These are phyloP conservation scores for Pleurotus platypus DNA, from an alignment of 768 basidiomycete species.

Conservation along the genomic window DNA sequence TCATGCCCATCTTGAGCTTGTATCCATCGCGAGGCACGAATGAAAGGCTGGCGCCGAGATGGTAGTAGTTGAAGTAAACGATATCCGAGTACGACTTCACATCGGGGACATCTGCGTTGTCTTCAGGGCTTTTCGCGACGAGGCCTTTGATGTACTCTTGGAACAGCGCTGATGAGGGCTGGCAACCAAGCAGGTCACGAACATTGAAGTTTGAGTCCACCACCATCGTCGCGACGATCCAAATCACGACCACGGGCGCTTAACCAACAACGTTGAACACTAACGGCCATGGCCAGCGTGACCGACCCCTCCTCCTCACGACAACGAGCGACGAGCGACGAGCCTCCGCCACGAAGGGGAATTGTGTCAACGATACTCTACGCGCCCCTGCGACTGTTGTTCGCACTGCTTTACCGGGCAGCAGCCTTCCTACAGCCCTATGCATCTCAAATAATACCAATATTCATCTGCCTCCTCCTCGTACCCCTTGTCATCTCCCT, in stretches of 20 bases:
- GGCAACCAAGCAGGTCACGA: constrained; percentile 44
- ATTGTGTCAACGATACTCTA: background rate
- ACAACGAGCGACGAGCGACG: background rate
- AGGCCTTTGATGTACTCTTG: constrained; percentile 38
- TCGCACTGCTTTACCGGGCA: constrained; percentile 18
- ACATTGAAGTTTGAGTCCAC: constrained; percentile 7
- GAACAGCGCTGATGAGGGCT: constrained; percentile 45
- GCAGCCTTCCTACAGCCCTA: constrained; percentile 43
- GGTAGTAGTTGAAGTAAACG: constrained; percentile 82
- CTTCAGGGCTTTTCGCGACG: background rate
- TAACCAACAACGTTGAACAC: background rate
- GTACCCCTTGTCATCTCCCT: constrained; percentile 60
- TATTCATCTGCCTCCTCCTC: constrained; percentile 55
- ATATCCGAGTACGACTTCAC: constrained; percentile 79
- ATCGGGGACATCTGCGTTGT: constrained; percentile 39
- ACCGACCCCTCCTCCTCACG: background rate
- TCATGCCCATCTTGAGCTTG: constrained; percentile 35
- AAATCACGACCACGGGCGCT: constrained; percentile 3
- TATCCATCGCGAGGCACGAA: constrained; percentile 68
- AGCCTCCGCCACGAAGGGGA: background rate
- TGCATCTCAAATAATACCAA: constrained; percentile 62
- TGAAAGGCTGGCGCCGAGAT: constrained; percentile 78
- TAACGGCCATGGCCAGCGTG: background rate
- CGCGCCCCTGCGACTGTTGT: constrained; percentile 12
- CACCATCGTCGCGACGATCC: constrained; percentile 7